A percentile compares a stretch with the other conserved stretches of the same genome.
These are phyloP conservation scores for Nakataea oryzae DNA, from an alignment of 2,329 filamentous ascomycete species.

Conservation along the genomic window DNA sequence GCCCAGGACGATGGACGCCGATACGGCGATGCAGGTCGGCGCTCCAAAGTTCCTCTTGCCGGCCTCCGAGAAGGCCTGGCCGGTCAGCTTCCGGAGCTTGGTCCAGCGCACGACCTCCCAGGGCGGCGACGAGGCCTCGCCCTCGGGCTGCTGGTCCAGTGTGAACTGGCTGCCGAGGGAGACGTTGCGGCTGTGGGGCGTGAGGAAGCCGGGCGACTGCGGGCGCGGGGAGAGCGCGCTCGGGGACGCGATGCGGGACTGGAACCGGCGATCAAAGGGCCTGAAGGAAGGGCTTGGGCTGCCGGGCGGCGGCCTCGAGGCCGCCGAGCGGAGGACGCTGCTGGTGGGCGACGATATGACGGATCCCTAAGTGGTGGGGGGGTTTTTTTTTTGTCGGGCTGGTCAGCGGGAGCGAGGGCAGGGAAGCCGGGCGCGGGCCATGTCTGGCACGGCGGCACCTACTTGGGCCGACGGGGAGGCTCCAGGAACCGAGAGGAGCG, in stretches of 20 bases:
- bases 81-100: slow-evolving; percentile 78
- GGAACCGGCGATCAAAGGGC: slow-evolving; percentile 91
- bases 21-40: slow-evolving; percentile 81
- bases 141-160: slow-evolving; percentile 45
- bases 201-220: slow-evolving; percentile 67
- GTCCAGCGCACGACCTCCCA: slow-evolving; percentile 99
- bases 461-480: slow-evolving; percentile 79
- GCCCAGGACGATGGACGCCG: slow-evolving; percentile 78
- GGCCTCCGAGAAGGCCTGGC: slow-evolving; percentile 83
- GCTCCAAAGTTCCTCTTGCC: slow-evolving; percentile 87
- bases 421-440: background rate
- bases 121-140: slow-evolving; percentile 65
- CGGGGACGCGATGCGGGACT: slow-evolving; percentile 67
- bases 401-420: slow-evolving; percentile 1
- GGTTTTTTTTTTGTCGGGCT: too few relatives aligned
- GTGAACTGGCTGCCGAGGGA: slow-evolving; percentile 65
- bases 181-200: slow-evolving; percentile 68
- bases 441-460: background rate
- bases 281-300: slow-evolving; percentile 76
- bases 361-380: slow-evolving; percentile 53
- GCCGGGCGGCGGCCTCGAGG: slow-evolving; percentile 51
- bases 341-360: slow-evolving; percentile 59
- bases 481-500: slow-evolving; percentile 64
- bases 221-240: slow-evolving; percentile 52
- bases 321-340: slow-evolving; percentile 59